Evolutionary conservation across 345 rosid genomes (phyloP).

Genomic region (Rhodomyrtus tomentosa): DNA sequence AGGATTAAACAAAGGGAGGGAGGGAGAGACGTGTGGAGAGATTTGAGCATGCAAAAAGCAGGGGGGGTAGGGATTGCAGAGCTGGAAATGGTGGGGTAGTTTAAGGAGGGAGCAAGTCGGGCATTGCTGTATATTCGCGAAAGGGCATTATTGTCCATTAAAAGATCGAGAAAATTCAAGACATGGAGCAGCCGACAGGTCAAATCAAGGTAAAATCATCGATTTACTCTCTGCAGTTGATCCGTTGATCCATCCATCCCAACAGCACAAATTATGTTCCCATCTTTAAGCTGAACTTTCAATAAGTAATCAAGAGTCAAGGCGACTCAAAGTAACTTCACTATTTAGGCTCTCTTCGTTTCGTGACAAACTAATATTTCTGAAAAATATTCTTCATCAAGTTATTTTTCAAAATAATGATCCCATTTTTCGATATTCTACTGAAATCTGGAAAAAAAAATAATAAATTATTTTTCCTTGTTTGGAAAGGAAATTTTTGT

Average conservation of each 20-base stretch:
- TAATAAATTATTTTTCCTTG: background rate
- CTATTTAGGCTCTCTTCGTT: background rate
- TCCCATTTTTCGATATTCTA: background rate
- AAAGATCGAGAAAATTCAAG: background rate
- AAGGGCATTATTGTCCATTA: background rate
- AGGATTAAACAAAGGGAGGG: background rate
- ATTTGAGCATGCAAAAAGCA: background rate
- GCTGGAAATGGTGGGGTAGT: background rate
- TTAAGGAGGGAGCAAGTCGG: background rate
- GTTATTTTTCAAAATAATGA: background rate
- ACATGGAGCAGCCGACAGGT: background rate
- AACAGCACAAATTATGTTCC: background rate
- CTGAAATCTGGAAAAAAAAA: background rate
- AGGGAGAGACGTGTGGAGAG: background rate
- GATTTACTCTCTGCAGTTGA: background rate
- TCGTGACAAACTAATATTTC: background rate
- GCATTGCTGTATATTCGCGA: background rate
- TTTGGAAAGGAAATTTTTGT: background rate
- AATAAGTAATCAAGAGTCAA: background rate
- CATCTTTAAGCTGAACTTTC: background rate
- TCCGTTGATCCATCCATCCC: too few species aligned
- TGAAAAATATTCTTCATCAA: background rate
- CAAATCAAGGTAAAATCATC: background rate
- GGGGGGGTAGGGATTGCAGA: background rate
- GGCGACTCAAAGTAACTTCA: background rate